These are phyloP conservation scores for Pneumocystis carinii DNA, from an alignment of 1,139 yeast genomes.

Conservation along the genomic window DNA sequence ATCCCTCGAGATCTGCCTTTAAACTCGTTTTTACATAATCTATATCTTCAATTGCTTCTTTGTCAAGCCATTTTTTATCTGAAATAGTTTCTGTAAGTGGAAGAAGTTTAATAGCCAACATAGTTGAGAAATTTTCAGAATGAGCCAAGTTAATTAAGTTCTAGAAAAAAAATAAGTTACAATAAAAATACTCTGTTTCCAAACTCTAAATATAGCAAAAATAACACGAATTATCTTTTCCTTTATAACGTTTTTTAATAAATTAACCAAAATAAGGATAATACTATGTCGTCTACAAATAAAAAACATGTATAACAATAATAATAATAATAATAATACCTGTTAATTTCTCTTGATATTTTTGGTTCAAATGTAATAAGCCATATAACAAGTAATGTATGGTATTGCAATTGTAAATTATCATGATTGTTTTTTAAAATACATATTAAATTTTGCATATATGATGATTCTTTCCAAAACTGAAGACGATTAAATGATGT, in stretches of 20 bases:
- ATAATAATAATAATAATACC: conserved; percentile 19
- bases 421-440: conserved; percentile 37
- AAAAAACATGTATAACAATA: not conserved
- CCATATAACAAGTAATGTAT: conserved; percentile 69
- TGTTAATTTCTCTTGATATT: conserved; percentile 37
- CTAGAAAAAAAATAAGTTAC: conserved; percentile 18
- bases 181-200: conserved; percentile 20
- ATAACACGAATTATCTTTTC: conserved; percentile 73
- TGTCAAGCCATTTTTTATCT: conserved; percentile 89
- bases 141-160: conserved; percentile 26
- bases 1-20: conserved; percentile 55
- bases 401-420: conserved; percentile 65
- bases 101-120: conserved; percentile 65
- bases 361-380: conserved; percentile 55
- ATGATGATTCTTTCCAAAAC: conserved; percentile 38
- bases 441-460: conserved; percentile 41
- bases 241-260: conserved; percentile 70
- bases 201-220: conserved; percentile 42
- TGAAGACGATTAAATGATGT: conserved; percentile 42
- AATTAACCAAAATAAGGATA: conserved; percentile 42
- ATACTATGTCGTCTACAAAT: conserved; percentile 22
- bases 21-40: conserved; percentile 41
- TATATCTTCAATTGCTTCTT: conserved; percentile 70
- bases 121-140: conserved; percentile 42
- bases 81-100: conserved; percentile 51